A percentile compares a stretch with the other conserved stretches of the same genome.
These are phyloP conservation scores for Larix kaempferi DNA, from an alignment of 75 land plant species.

Conservation along the genomic window DNA sequence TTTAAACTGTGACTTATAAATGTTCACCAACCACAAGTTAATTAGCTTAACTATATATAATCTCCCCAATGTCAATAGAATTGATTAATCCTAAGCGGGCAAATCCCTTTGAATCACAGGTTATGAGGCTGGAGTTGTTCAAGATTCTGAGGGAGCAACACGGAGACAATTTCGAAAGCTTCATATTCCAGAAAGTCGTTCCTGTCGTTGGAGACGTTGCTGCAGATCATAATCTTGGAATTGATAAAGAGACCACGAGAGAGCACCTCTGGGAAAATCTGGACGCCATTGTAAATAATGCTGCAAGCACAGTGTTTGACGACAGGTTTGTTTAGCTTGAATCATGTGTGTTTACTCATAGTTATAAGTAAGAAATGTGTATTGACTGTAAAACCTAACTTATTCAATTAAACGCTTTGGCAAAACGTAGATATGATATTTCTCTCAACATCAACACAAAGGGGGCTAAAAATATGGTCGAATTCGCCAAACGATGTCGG, in stretches of 20 bases:
- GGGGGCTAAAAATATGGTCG: slow-evolving; percentile 55
- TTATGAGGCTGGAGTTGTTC: slow-evolving; percentile 32
- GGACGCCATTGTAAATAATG: slow-evolving; percentile 33
- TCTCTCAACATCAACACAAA: slow-evolving; percentile 60
- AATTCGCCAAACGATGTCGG: slow-evolving; percentile 58
- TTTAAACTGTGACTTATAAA: no score
- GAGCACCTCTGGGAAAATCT: slow-evolving; percentile 12
- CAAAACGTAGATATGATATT: slow-evolving; percentile 58
- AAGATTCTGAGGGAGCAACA: slow-evolving; percentile 38
- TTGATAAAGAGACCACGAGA: not conserved
- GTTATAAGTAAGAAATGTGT: not conserved
- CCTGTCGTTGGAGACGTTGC: slow-evolving; percentile 31
- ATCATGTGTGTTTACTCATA: not conserved
- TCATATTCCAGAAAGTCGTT: slow-evolving; percentile 29
- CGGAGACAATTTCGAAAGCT: slow-evolving; percentile 29
- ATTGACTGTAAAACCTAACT: not conserved
- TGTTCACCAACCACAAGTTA: no score
- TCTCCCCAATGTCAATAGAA: no score
- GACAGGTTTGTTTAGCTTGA: slow-evolving; percentile 19
- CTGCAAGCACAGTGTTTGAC: slow-evolving; percentile 34
- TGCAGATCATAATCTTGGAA: slow-evolving; percentile 18
- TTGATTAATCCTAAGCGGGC: no score
- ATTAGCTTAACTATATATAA: no score
- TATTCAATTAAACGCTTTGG: not conserved
- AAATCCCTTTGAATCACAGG: no score